Base-by-base conservation (phyloP, 2,329 filamentous ascomycete species). In the Ophiostoma pallidulum region DNA sequence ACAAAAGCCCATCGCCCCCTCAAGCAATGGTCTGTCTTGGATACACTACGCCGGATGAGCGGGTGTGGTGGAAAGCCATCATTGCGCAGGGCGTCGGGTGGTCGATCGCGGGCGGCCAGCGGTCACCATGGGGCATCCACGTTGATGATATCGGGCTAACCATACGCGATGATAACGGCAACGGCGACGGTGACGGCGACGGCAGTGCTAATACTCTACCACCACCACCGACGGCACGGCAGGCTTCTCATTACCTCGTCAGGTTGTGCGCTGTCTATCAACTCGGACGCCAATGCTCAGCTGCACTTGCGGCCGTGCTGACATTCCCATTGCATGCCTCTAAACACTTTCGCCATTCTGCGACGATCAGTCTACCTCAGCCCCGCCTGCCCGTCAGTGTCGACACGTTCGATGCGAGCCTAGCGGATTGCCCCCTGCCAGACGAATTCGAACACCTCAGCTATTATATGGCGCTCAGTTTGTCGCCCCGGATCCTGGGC, bases 401-500 rank as follows among this genome's bases (percentile, higher is more conserved):
- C 18, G 31, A 26, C 41, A n/a, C n/a, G n/a, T n/a, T n/a, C n/a
- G n/a, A n/a, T n/a, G n/a, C n/a, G n/a, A n/a, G n/a, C n/a, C n/a
- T n/a, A n/a, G n/a, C n/a, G n/a, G 19, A 43, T 14, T 22, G 41
- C 20, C 9, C 29, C 20, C 13, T 43, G 20, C 31, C 50, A 3
- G n/a, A 28, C 22, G 50, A 52, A 18, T 50, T 49, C 38, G 32
- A 19, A 7, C 24, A 41, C 42, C 35, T 50, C 32, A 31, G 42
- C 35, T 45, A 47, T 16, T 52, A 50, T 41, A 50, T 52, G 47
- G 22, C 47, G 26, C 31, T 52, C 20, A 44, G 43, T 33, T 39
- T 50, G 28, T 41, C 24, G 22, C 40, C 28, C 8, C n/a, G 29
- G 19, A 42, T 45, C 4, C 12, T 47, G 2, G 35, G 40, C 9